Evolutionary conservation across 2,329 filamentous ascomycete species (phyloP), one percentile per base, ranked within the genome.

Genomic region (Pseudogymnoascus sp.): DNA sequence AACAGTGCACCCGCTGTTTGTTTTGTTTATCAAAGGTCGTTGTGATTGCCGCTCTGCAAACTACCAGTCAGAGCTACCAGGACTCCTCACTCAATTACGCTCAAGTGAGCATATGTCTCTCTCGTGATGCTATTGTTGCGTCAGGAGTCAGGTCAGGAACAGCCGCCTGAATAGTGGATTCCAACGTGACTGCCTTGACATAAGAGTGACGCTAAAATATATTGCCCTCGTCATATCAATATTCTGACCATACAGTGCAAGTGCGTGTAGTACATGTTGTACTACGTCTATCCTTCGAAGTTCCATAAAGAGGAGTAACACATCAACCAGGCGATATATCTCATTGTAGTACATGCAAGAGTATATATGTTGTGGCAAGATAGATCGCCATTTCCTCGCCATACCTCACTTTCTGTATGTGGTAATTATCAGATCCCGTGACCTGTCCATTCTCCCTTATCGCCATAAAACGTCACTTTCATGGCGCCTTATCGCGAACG

Each of bases 401-500:
- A 31, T 27, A n/a, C n/a, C n/a, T 35, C 25, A 12, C 4, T 21
- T 17, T 12, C 25, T 31, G 13, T 31, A 31, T n/a, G 4, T 8
- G 10, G 15, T 17, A 33, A 17, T 55, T 55, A n/a, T 8, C 48
- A 55, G 48, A 55, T 55, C 48, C 48, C 48, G 48, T 55, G 48
- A 55, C 5, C 12, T 55, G 27, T 21, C 48, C 48, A 55, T 33
- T 55, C 29, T 31, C 29, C 48, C 48, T 55, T 55, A 55, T 55
- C 48, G 48, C 29, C 15, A 55, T 55, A 55, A 55, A 55, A 55
- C 48, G 48, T 55, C 48, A 55, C 48, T 55, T 42, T 15, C 48
- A 55, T 55, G 48, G 48, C 48, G 48, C 15, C 48, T 55, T 55
- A 55, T 55, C 48, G 48, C 48, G 48, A 55, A 55, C 48, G 48